phyloP scores from a whole-genome alignment of 345 rosid species.

The Aethionema arabicum region DNA sequence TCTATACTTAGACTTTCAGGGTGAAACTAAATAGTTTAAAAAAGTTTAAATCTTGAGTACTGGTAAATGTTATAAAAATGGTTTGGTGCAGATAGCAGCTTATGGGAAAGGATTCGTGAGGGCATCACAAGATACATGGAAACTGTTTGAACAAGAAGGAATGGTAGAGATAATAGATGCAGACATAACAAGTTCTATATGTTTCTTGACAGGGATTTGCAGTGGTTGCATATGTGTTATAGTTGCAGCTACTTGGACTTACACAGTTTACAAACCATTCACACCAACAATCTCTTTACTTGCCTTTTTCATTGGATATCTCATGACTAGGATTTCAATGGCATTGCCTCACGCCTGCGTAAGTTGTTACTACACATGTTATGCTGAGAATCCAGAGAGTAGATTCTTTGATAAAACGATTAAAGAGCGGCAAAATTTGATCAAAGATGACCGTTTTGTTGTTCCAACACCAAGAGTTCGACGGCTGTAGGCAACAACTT shows the following conservation, averaged over 20 bases:
- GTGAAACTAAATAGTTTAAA: constrained; percentile 1
- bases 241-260: constrained; percentile 83
- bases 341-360: constrained; percentile 95
- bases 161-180: constrained; percentile 71
- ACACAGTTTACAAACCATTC: constrained; percentile 55
- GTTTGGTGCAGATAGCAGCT: constrained; percentile 66
- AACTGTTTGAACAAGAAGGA: constrained; percentile 52
- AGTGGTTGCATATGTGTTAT: constrained; percentile 91
- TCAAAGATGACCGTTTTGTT: constrained; percentile 47
- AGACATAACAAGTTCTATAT: constrained; percentile 85
- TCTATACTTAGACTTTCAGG: neutral
- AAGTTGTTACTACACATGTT: constrained; percentile 92
- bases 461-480: constrained; percentile 75
- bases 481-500: neutral
- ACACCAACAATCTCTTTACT: constrained; percentile 79
- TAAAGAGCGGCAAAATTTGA: constrained; percentile 49
- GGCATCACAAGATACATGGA: constrained; percentile 95
- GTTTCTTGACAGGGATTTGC: constrained; percentile 93
- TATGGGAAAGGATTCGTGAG: constrained; percentile 90
- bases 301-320: constrained; percentile 79
- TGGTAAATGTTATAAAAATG: neutral
- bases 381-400: constrained; percentile 77
- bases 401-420: constrained; percentile 70
- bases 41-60: neutral
- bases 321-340: constrained; percentile 97